These are phyloP conservation scores for Juglanconis oblonga DNA, from an alignment of 2,329 filamentous ascomycete species.

Conservation along the genomic window DNA sequence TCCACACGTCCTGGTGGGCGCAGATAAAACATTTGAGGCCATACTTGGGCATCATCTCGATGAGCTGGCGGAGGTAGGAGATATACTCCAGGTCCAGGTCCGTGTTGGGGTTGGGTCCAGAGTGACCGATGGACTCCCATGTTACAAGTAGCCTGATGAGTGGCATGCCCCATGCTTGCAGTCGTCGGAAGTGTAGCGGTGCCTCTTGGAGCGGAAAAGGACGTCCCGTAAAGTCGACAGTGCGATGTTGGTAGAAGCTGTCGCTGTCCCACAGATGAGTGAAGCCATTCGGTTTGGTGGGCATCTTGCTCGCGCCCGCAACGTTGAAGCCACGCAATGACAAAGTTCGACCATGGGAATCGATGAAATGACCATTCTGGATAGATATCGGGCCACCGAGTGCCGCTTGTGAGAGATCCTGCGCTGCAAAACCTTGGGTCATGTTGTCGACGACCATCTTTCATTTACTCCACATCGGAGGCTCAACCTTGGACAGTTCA, in stretches of 20 bases:
- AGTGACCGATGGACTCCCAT: constrained; percentile 38
- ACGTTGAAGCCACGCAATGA: constrained; percentile 40
- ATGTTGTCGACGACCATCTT: background rate
- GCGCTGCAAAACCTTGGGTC: constrained; percentile 22
- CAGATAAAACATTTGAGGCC: constrained; percentile 41
- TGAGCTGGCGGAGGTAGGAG: constrained; percentile 32
- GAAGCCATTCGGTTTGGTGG: constrained; percentile 34
- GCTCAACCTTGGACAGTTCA: too few relatives aligned
- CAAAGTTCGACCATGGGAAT: constrained; percentile 35
- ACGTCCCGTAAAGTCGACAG: constrained; percentile 36
- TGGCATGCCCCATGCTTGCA: constrained; percentile 37
- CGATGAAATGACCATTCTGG: constrained; percentile 30
- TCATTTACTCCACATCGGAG: too few relatives aligned
- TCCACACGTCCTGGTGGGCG: constrained; percentile 42
- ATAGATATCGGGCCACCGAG: constrained; percentile 31
- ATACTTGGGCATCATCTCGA: constrained; percentile 35
- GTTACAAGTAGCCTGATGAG: constrained; percentile 39
- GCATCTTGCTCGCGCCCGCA: constrained; percentile 38
- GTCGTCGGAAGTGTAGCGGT: constrained; percentile 35
- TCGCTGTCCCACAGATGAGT: constrained; percentile 34
- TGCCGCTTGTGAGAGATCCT: constrained; percentile 33
- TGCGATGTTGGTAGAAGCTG: constrained; percentile 38
- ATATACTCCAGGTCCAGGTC: constrained; percentile 38
- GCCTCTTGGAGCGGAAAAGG: constrained; percentile 38
- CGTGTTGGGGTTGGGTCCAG: constrained; percentile 28